phyloP scores from a whole-genome alignment of 2,329 filamentous ascomycete genomes.

The Seiridium cupressi region DNA sequence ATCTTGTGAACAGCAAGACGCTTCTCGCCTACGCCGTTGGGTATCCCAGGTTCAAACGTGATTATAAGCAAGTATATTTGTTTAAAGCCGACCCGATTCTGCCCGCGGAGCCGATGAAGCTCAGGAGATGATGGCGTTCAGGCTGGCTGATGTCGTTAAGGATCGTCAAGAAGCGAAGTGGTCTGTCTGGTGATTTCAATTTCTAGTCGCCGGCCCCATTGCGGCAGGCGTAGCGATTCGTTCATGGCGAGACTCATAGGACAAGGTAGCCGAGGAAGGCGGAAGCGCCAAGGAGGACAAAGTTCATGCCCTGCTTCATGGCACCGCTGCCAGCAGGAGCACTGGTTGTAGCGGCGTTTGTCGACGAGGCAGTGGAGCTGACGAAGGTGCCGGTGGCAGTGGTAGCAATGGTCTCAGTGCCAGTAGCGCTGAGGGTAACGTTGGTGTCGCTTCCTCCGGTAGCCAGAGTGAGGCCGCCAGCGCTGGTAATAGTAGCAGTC shows the following conservation, averaged over 20 bases:
- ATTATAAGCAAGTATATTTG: conserved; percentile 24
- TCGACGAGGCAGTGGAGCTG: conserved; percentile 8
- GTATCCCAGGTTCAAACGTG: conserved; percentile 17
- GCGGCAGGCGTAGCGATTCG: background rate
- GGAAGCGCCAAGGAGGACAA: conserved; percentile 21
- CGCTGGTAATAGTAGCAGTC: conserved; percentile 12
- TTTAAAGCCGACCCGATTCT: conserved; percentile 10
- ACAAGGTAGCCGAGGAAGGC: conserved; percentile 21
- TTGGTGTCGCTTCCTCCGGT: conserved; percentile 11
- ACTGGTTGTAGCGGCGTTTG: conserved; percentile 1
- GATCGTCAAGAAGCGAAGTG: conserved; percentile 22
- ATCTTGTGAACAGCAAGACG: background rate
- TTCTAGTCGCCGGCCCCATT: too few species aligned
- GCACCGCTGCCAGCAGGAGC: conserved; percentile 15
- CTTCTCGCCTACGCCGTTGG: conserved; percentile 5
- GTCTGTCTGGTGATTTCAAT: too few species aligned
- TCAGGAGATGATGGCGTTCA: conserved; percentile 10
- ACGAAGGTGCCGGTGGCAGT: conserved; percentile 11
- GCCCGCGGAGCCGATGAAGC: background rate
- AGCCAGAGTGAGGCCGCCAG: conserved; percentile 21
- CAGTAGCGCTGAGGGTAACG: conserved; percentile 9
- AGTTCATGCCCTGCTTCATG: conserved; percentile 22
- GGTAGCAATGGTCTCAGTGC: conserved; percentile 7
- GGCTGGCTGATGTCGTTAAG: conserved; percentile 12
- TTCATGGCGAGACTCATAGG: conserved; percentile 19